Conservation (phyloP, 2,329 filamentous ascomycete genomes). For the Trichoderma aggressivum region DNA sequence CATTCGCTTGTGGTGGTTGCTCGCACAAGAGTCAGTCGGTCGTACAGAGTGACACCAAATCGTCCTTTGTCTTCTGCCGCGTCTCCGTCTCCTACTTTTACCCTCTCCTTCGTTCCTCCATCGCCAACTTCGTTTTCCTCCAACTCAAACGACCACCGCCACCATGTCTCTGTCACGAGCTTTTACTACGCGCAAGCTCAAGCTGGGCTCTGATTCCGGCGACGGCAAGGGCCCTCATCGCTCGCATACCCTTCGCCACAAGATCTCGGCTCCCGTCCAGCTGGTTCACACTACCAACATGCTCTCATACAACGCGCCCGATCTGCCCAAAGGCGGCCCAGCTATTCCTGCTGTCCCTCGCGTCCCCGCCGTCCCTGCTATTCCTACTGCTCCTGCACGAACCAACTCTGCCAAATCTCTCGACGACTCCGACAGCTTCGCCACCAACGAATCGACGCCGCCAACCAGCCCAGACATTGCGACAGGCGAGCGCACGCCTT, state of each 20-base stretch:
- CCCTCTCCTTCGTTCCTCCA: neutral
- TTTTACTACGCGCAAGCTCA: constrained; percentile 66
- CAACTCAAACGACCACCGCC: constrained; percentile 24
- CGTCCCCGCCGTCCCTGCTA: neutral
- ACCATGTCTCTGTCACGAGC: constrained; percentile 62
- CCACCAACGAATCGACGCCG: constrained; percentile 54
- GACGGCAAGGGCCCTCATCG: constrained; percentile 43
- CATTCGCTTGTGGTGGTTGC: constrained; percentile 1
- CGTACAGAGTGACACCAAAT: neutral
- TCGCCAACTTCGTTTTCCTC: neutral
- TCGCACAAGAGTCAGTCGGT: neutral
- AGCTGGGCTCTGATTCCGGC: constrained; percentile 46
- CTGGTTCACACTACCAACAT: constrained; percentile 94
- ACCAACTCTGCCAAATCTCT: constrained; percentile 57
- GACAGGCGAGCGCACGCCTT: constrained; percentile 51
- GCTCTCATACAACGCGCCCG: constrained; percentile 90
- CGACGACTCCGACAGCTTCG: constrained; percentile 68
- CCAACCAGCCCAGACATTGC: constrained; percentile 68
- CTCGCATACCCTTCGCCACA: constrained; percentile 46
- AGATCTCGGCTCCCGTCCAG: constrained; percentile 85
- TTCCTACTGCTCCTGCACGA: constrained; percentile 33
- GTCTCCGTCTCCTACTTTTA: neutral
- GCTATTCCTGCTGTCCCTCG: neutral
- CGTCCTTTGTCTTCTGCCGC: neutral
- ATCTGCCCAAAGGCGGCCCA: constrained; percentile 54